Evolutionary conservation across 345 rosid species (phyloP).

Genomic region (Trapa incisa): DNA sequence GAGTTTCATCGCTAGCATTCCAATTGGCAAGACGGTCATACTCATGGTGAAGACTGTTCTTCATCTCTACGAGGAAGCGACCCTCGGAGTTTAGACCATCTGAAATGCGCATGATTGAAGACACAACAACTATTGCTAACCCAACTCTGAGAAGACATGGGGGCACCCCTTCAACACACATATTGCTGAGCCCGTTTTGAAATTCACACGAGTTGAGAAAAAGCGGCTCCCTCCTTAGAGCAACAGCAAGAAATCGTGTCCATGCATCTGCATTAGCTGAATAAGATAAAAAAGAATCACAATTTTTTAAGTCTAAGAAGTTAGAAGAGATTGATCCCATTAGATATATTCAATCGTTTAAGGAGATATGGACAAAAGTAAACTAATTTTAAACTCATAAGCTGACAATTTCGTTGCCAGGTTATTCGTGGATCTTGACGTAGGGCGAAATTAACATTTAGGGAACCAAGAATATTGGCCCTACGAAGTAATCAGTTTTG

Average conservation of each 20-base stretch:
- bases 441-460: background rate
- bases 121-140: slow-evolving; percentile 19
- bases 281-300: background rate
- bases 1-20: slow-evolving; percentile 56
- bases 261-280: background rate
- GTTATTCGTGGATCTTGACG: background rate
- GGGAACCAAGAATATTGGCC: background rate
- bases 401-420: background rate
- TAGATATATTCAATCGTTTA: background rate
- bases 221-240: background rate
- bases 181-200: background rate
- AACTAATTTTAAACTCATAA: background rate
- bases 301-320: background rate
- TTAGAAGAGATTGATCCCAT: background rate
- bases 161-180: background rate
- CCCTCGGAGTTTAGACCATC: slow-evolving; percentile 63
- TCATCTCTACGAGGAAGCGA: slow-evolving; percentile 46
- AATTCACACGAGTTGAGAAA: background rate
- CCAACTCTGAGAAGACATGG: slow-evolving; percentile 4
- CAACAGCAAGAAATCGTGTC: background rate
- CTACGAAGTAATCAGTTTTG: background rate
- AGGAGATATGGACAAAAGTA: background rate
- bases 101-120: slow-evolving; percentile 31
- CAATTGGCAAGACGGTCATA: slow-evolving; percentile 40
- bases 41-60: slow-evolving; percentile 41